These are phyloP conservation scores for Beverwykella pulmonaria DNA, from an alignment of 495 filamentous ascomycete species.

Conservation along the genomic window DNA sequence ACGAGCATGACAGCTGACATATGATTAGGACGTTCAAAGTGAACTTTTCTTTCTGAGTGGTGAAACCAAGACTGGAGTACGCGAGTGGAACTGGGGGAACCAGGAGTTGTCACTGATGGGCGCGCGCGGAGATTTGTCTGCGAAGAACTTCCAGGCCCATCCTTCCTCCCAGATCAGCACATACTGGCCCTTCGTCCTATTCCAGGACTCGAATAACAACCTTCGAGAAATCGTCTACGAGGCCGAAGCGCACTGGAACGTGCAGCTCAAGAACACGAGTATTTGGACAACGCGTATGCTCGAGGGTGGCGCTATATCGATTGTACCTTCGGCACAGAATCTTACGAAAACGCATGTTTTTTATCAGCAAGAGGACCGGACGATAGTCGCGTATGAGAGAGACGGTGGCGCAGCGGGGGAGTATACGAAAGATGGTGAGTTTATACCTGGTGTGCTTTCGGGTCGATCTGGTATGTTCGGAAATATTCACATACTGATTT, in stretches of 20 bases:
- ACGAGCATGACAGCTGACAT: not conserved
- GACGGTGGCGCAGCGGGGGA: not conserved
- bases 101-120: not conserved
- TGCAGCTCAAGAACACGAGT: not conserved
- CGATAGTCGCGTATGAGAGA: not conserved
- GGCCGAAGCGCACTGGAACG: not conserved
- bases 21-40: not conserved
- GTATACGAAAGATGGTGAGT: not conserved
- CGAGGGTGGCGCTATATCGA: not conserved
- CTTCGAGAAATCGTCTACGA: constrained; percentile 2
- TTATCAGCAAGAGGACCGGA: not conserved
- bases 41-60: not conserved
- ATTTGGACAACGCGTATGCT: not conserved
- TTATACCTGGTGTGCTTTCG: not conserved
- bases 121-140: not conserved
- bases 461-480: too few species aligned
- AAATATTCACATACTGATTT: too few species aligned
- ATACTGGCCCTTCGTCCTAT: constrained; percentile 21
- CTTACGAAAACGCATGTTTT: not conserved
- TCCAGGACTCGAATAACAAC: not conserved
- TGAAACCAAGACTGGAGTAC: not conserved
- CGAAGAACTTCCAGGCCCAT: not conserved
- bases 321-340: not conserved
- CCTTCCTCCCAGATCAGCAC: not conserved
- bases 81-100: not conserved